These are phyloP conservation scores for Nidularia pulvinata DNA, from an alignment of 768 basidiomycete genomes.

Conservation along the genomic window DNA sequence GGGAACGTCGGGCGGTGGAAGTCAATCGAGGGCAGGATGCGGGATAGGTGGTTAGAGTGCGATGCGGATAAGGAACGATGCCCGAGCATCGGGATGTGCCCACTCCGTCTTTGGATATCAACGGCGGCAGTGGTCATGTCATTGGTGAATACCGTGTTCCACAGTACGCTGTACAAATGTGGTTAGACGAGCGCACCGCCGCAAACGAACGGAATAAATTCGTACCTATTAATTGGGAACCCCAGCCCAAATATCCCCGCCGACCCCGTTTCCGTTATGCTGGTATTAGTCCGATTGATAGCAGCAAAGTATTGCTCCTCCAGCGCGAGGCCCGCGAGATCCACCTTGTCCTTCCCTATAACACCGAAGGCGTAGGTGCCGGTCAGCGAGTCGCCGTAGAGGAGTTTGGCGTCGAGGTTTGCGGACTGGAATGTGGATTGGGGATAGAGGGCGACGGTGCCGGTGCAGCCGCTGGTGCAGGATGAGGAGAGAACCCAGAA, in stretches of 20 bases:
- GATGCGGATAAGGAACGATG: not conserved
- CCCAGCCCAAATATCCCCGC: constrained; percentile 77
- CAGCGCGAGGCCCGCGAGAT: constrained; percentile 50
- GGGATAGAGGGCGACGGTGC: constrained; percentile 45
- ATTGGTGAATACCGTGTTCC: constrained; percentile 32
- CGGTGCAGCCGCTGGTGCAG: constrained; percentile 42
- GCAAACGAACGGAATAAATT: not conserved
- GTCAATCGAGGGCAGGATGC: constrained; percentile 14
- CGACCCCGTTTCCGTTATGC: constrained; percentile 50
- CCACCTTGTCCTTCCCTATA: constrained; percentile 58
- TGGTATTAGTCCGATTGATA: constrained; percentile 70
- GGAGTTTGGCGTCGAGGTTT: constrained; percentile 43
- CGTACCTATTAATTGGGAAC: constrained; percentile 71
- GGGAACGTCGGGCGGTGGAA: constrained; percentile 24
- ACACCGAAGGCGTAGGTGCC: constrained; percentile 68
- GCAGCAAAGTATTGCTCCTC: constrained; percentile 61
- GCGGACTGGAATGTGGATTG: constrained; percentile 46
- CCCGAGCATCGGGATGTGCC: too few species aligned
- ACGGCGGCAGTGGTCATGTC: not conserved
- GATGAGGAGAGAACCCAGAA: constrained; percentile 69
- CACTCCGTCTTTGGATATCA: not conserved
- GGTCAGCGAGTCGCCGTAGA: constrained; percentile 73
- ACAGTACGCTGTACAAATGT: constrained; percentile 37
- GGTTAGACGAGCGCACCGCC: not conserved
- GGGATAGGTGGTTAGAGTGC: constrained; percentile 19